Conservation (phyloP, 2,329 filamentous ascomycete species). For the Aspergillus fischeri region DNA sequence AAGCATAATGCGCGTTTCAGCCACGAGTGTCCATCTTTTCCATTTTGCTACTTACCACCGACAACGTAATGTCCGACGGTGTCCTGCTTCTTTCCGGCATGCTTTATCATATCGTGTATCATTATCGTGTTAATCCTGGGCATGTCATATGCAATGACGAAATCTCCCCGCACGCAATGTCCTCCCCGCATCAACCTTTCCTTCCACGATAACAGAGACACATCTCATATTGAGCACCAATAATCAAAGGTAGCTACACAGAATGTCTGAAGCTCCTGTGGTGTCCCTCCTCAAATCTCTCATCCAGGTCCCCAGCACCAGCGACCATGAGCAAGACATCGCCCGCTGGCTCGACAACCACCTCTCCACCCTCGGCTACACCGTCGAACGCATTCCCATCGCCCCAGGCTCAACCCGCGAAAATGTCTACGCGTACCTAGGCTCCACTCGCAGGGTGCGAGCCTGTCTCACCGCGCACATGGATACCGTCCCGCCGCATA, state of each 20-base stretch:
- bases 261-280: conserved; percentile 7
- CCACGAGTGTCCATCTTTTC: background rate
- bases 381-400: conserved; percentile 36
- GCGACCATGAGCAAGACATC: conserved; percentile 35
- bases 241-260: background rate
- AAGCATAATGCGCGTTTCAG: background rate
- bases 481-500: conserved; percentile 63
- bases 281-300: conserved; percentile 30
- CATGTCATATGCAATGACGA: background rate
- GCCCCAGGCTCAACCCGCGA: conserved; percentile 27
- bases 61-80: background rate
- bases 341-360: conserved; percentile 32
- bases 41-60: background rate
- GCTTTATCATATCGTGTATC: too few species aligned
- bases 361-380: conserved; percentile 31
- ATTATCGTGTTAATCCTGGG: too few species aligned
- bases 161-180: background rate
- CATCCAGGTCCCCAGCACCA: conserved; percentile 36
- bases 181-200: background rate
- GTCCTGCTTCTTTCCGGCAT: background rate
- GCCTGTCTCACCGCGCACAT: conserved; percentile 35
- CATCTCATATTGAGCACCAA: background rate
- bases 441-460: conserved; percentile 23
- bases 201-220: too few species aligned
- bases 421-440: conserved; percentile 41